Conservation (phyloP, 192 early-diverging fungal genomes). For the Hyaloraphidium curvatum region DNA sequence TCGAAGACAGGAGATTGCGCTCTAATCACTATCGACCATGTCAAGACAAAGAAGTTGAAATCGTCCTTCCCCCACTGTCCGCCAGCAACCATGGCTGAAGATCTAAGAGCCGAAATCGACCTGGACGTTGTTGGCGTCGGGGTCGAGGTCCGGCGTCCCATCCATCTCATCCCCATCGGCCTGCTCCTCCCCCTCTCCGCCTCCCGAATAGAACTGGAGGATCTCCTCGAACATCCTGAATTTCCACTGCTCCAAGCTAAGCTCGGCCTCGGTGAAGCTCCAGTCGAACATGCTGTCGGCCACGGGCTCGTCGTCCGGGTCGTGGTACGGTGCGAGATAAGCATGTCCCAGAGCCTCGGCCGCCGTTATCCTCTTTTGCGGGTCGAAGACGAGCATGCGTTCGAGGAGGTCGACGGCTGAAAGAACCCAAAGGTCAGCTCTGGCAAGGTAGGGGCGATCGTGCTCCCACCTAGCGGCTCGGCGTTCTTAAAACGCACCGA, state of each 20-base stretch:
- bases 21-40: no score
- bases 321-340: slow-evolving; percentile 79
- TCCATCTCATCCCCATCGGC: no score
- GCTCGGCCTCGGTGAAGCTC: slow-evolving; percentile 83
- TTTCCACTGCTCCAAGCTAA: slow-evolving; percentile 73
- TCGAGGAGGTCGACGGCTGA: slow-evolving; percentile 71
- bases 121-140: no score
- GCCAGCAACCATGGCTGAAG: no score
- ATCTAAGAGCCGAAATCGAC: no score
- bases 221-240: neutral
- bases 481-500: slow-evolving; percentile 55
- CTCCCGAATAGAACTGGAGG: no score
- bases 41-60: no score
- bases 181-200: no score
- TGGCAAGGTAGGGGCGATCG: neutral
- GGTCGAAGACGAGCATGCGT: slow-evolving; percentile 85
- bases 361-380: slow-evolving; percentile 72
- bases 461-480: slow-evolving; percentile 36
- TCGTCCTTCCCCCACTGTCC: no score
- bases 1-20: no score
- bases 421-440: neutral
- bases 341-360: slow-evolving; percentile 71
- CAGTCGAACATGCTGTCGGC: slow-evolving; percentile 73
- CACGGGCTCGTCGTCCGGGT: slow-evolving; percentile 70
- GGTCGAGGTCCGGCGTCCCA: no score